A percentile compares a stretch with the other conserved stretches of the same genome.
Conservation (phyloP, 2,329 filamentous ascomycete genomes). For the Pestalotiopsis fici region DNA sequence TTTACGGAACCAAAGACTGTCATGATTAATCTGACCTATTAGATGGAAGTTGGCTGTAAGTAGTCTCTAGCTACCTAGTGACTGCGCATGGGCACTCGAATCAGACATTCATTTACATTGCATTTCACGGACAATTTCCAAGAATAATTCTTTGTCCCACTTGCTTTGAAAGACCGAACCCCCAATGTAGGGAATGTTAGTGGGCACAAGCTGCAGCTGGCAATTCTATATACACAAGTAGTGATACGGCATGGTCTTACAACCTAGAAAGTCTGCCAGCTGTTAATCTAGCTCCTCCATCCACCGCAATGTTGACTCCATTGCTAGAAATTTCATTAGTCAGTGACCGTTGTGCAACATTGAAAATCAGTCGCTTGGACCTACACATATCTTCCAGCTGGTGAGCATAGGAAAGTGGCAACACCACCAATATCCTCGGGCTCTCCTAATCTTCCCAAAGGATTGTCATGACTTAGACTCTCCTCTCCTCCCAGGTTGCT, state of each 20-base stretch:
- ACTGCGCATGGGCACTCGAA: no score
- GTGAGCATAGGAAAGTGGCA: conserved; percentile 58
- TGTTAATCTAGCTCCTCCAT: conserved; percentile 31
- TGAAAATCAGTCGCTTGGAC: conserved; percentile 10
- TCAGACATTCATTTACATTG: no score
- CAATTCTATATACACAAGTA: not conserved
- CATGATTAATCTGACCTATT: conserved; percentile 38
- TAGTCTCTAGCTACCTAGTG: not conserved
- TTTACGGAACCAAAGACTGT: conserved; percentile 53
- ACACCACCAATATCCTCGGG: conserved; percentile 63
- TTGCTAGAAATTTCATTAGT: conserved; percentile 25
- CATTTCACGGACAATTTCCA: no score
- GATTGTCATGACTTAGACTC: conserved; percentile 49
- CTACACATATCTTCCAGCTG: conserved; percentile 52
- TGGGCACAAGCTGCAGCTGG: no score
- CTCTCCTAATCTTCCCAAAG: conserved; percentile 54
- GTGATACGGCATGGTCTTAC: conserved; percentile 9
- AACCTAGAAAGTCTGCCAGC: conserved; percentile 28
- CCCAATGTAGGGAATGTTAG: no score
- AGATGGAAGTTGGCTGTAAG: not conserved
- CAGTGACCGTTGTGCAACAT: not conserved
- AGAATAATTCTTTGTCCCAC: no score
- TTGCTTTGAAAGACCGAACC: no score
- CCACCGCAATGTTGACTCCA: conserved; percentile 35
- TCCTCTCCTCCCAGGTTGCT: conserved; percentile 59